Percentiles rank a stretch among this genome's conserved stretches.
These are phyloP conservation scores for Chlamydomonas asymmetrica DNA, from an alignment of 139 green algal species.

Conservation along the genomic window DNA sequence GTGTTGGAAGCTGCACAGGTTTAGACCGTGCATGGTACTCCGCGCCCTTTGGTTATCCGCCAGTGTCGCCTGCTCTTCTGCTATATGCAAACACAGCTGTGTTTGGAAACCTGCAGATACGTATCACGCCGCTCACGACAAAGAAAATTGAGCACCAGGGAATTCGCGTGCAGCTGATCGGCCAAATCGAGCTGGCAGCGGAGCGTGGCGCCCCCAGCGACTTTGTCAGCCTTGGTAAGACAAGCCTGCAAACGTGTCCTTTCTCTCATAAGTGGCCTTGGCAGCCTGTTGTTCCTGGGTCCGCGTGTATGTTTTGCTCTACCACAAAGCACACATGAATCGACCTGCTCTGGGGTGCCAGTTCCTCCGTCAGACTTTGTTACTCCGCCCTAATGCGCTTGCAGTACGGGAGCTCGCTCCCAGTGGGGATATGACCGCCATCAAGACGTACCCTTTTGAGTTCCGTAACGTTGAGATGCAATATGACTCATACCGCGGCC, in stretches of 20 bases:
- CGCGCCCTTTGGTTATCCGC: neutral
- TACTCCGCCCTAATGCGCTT: no score
- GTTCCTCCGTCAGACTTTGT: no score
- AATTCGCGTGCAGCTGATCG: constrained; percentile 95
- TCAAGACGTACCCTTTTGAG: constrained; percentile 85
- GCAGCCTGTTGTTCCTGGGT: no score
- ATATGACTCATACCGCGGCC: constrained; percentile 94
- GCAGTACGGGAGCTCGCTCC: constrained; percentile 80
- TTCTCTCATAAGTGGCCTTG: no score
- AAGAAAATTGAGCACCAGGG: constrained; percentile 94
- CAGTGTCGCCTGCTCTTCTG: no score
- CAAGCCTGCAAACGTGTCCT: no score
- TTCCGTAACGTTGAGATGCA: constrained; percentile 96
- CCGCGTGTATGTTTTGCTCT: no score
- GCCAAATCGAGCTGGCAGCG: constrained; percentile 92
- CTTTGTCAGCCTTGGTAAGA: constrained; percentile 83
- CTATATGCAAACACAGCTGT: no score
- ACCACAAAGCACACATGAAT: no score
- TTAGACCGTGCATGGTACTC: neutral
- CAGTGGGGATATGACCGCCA: constrained; percentile 80
- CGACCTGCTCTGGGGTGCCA: no score
- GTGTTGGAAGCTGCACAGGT: neutral
- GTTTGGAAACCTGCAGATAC: constrained; percentile 14
- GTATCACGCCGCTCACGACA: constrained; percentile 63
- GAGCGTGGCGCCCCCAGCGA: constrained; percentile 84